Evolutionary conservation across 192 early-diverging fungal species (phyloP), one percentile per base, ranked within the genome.

Genomic region (Linnemannia elongata): DNA sequence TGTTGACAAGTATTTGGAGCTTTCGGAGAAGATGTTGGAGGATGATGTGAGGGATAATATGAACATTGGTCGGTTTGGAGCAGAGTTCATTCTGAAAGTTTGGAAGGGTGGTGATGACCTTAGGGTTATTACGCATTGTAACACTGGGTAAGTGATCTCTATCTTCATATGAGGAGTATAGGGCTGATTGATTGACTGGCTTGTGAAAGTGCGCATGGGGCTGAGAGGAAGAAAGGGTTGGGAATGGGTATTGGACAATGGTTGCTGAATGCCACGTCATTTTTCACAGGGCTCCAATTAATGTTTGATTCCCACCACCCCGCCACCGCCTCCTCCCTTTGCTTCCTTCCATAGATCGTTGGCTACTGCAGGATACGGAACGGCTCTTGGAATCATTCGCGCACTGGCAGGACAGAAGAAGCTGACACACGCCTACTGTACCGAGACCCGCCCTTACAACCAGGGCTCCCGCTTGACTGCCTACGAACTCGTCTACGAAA

Each of bases 391-490:
- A 36, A 98, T 99, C 70, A 95, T 98, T 69, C 93, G 98, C 18
- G 90, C 94, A 24, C 82, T 99, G 52, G 90, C 97, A 70, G 71
- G 75, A 2, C 74, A 83, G 54, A 87, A 82, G 4, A 72, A 89
- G 12, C 89, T 98, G 35, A 90, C 91, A 1, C 97, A 96, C 70
- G 96, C 94, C 36, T 99, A 93, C 75, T 99, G 96, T 89, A 97
- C 97, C 10, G 98, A 99, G 82, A 99, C 99, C 15, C 90, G 99
- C 44, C 99, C 99, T 5, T 99, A 99, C 88, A 99, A 99, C 90
- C 98, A 99, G 88, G 99, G 99, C 10, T 96, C 96, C 1, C 91
- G 98, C 10, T 91, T 99, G 74, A 99, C 98, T 4, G 95, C 98
- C 38, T 99, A 96, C 79, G 99, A 99, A 88, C 93, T 99, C 24